A percentile compares a stretch with the other conserved stretches of the same genome.
Conservation (phyloP, 1,284 basidiomycete genomes). For the Cryptococcus wingfieldii region DNA sequence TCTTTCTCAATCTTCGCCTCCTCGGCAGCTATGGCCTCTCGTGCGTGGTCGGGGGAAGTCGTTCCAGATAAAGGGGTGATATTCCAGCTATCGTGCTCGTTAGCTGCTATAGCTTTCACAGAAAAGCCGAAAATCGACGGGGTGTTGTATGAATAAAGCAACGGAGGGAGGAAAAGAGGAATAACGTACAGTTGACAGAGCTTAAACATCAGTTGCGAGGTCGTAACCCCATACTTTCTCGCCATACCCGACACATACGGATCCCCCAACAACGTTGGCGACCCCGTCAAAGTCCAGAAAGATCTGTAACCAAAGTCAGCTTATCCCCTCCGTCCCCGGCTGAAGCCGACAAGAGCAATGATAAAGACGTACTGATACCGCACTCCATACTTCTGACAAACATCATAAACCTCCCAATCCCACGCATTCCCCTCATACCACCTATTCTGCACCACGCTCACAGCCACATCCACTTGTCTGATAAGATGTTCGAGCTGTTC, state of each 20-base stretch:
- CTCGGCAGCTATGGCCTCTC: constrained; percentile 57
- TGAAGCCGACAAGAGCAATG: not conserved
- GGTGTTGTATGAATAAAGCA: not conserved
- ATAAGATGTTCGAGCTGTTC: constrained; percentile 56
- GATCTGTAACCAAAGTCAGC: constrained; percentile 53
- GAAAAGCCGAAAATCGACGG: not conserved
- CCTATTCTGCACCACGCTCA: constrained; percentile 71
- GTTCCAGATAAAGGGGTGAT: constrained; percentile 43
- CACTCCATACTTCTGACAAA: constrained; percentile 54
- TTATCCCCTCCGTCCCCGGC: not conserved
- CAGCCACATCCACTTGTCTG: constrained; percentile 51
- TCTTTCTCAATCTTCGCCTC: constrained; percentile 50
- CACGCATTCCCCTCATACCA: constrained; percentile 76
- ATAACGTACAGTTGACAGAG: constrained; percentile 55
- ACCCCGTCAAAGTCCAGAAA: constrained; percentile 80
- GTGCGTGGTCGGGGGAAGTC: constrained; percentile 56
- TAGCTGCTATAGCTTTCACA: not conserved
- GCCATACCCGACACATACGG: constrained; percentile 55
- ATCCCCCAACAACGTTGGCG: constrained; percentile 59
- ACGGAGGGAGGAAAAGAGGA: not conserved
- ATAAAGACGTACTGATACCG: constrained; percentile 62
- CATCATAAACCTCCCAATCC: constrained; percentile 56
- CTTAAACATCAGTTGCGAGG: constrained; percentile 63
- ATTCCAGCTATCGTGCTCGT: constrained; percentile 25
- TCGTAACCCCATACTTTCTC: constrained; percentile 54